phyloP scores from a whole-genome alignment of 371 early-diverging fungal species.

The Mucor indicus region DNA sequence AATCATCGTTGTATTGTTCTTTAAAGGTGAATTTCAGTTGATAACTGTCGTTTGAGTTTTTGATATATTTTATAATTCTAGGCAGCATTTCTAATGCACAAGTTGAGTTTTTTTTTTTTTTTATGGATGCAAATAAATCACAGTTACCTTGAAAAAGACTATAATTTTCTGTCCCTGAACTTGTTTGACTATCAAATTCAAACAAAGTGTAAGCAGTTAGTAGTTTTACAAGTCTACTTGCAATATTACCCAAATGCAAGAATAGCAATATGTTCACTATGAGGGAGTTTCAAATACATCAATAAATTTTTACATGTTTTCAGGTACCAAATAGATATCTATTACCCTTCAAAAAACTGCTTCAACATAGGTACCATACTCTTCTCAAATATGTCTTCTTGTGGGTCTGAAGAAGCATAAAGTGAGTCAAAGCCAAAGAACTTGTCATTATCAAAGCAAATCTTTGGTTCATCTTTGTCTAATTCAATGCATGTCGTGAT shows the following conservation, averaged over 20 bases:
- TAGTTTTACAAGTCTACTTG: neutral
- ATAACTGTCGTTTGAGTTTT: no score
- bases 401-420: slow-evolving; percentile 61
- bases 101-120: neutral
- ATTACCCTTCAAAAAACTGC: slow-evolving; percentile 80
- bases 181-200: neutral
- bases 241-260: slow-evolving; percentile 87
- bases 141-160: no score
- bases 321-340: slow-evolving; percentile 35
- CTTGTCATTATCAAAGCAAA: slow-evolving; percentile 42
- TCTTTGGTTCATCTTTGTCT: slow-evolving; percentile 47
- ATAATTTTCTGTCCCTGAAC: no score
- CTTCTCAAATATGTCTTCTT: slow-evolving; percentile 65
- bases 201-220: neutral
- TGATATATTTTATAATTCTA: neutral
- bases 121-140: no score
- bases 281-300: neutral
- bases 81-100: slow-evolving; percentile 35
- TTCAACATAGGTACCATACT: slow-evolving; percentile 68
- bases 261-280: slow-evolving; percentile 74
- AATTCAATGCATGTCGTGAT: slow-evolving; percentile 51
- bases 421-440: slow-evolving; percentile 81
- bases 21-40: no score
- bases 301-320: slow-evolving; percentile 2
- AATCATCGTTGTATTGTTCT: no score